Percentiles rank a stretch among this genome's conserved stretches.
Evolutionary conservation across 2,329 filamentous ascomycete species (phyloP).

Genomic region (Colletotrichum gloeosporioides): DNA sequence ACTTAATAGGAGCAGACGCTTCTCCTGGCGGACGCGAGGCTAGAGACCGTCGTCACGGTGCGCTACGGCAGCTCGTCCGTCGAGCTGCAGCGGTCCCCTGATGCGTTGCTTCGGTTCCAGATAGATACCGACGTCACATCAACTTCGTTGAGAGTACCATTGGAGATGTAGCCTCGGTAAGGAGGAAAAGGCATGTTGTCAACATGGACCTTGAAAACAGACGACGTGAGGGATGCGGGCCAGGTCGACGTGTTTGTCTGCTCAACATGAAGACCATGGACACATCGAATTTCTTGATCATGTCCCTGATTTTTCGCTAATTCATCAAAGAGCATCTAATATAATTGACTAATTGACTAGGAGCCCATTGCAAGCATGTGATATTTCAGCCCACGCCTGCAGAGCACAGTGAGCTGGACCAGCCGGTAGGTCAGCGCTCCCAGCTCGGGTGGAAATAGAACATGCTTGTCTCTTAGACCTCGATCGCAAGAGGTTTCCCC

Average conservation of each 20-base stretch:
- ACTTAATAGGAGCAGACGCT: neutral
- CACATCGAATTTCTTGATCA: neutral
- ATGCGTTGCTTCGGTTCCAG: too few species aligned
- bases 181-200: neutral
- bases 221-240: neutral
- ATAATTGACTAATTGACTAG: too few species aligned
- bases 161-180: neutral
- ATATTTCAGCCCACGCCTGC: neutral
- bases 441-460: neutral
- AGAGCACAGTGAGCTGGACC: neutral
- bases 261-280: neutral
- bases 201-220: neutral
- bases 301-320: neutral
- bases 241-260: neutral
- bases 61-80: neutral
- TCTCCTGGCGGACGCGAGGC: neutral
- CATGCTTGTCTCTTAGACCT: neutral
- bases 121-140: too few species aligned
- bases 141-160: neutral
- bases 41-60: neutral
- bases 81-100: too few species aligned
- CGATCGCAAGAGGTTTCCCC: neutral
- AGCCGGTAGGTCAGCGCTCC: neutral
- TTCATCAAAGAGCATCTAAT: neutral
- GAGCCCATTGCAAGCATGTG: neutral